phyloP scores from a whole-genome alignment of 441 rosid species.

The Syzygium syzygioides region DNA sequence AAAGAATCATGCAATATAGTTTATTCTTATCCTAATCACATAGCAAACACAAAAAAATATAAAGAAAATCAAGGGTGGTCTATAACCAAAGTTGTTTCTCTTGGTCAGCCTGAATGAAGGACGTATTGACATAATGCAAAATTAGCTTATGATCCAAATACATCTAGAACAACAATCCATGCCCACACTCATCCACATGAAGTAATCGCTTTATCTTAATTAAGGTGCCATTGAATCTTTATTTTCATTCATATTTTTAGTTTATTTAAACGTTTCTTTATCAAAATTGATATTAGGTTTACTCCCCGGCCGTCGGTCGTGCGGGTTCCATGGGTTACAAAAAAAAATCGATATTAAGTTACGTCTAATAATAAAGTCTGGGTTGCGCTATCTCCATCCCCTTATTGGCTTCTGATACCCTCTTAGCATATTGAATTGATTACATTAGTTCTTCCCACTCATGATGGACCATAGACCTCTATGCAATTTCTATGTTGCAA shows the following conservation, averaged over 20 bases:
- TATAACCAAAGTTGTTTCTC: neutral
- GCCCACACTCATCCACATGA: neutral
- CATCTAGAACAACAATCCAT: neutral
- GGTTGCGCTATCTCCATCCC: no score
- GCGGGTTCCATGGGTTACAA: no score
- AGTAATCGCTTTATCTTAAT: neutral
- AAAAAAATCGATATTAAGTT: neutral
- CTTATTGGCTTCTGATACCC: no score
- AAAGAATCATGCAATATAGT: neutral
- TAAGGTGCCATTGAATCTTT: neutral
- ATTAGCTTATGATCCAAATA: neutral
- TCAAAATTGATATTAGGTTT: no score
- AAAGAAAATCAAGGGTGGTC: neutral
- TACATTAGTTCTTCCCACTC: neutral
- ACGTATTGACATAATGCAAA: neutral
- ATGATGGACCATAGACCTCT: neutral
- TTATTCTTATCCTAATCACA: neutral
- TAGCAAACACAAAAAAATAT: neutral
- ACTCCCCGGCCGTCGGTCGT: no score
- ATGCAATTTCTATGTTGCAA: neutral
- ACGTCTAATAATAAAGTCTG: neutral
- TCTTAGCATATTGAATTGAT: no score
- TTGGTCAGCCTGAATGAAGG: neutral
- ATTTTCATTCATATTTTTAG: neutral
- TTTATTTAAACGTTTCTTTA: neutral